Evolutionary conservation across 495 filamentous ascomycete species (phyloP).

Genomic region (Podospora pseudocomata): DNA sequence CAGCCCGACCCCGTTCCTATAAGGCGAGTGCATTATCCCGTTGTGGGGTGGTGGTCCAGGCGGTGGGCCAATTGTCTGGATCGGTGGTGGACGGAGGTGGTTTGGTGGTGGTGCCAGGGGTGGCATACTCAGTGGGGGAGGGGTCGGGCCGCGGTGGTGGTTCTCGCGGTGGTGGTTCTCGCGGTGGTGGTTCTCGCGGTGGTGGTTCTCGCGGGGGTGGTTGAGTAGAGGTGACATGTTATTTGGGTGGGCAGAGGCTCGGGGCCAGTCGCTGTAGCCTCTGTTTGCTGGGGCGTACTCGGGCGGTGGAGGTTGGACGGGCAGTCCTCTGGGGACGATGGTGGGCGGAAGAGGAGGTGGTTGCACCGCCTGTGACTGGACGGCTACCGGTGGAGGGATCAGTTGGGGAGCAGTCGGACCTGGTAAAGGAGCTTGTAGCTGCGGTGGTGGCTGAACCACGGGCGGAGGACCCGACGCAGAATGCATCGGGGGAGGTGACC

Average conservation of each 20-base stretch:
- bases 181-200: slow-evolving; percentile 30
- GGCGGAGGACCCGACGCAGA: slow-evolving; percentile 15
- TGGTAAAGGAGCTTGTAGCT: slow-evolving; percentile 36
- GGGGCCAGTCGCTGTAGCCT: slow-evolving; percentile 37
- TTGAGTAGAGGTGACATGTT: slow-evolving; percentile 37
- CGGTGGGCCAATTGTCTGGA: slow-evolving; percentile 30
- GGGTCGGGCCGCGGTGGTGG: slow-evolving; percentile 9
- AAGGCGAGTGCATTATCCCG: slow-evolving; percentile 39
- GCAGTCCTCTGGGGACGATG: slow-evolving; percentile 29
- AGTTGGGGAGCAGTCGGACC: slow-evolving; percentile 38
- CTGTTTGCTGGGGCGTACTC: slow-evolving; percentile 27
- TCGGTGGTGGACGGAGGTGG: slow-evolving; percentile 41
- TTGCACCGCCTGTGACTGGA: slow-evolving; percentile 28
- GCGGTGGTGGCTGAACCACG: slow-evolving; percentile 13
- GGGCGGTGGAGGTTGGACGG: slow-evolving; percentile 23
- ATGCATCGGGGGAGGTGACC: slow-evolving; percentile 21
- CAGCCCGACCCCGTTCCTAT: slow-evolving; percentile 29
- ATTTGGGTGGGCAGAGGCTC: slow-evolving; percentile 23
- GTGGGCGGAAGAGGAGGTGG: slow-evolving; percentile 28
- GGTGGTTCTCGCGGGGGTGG: slow-evolving; percentile 40
- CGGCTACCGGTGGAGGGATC: slow-evolving; percentile 36
- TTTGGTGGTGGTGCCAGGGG: slow-evolving; percentile 39
- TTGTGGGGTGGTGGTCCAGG: slow-evolving; percentile 33
- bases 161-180: slow-evolving; percentile 19
- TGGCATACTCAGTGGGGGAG: slow-evolving; percentile 32